These are phyloP conservation scores for Pestalotiopsis fici DNA, from an alignment of 2,329 filamentous ascomycete species.

Conservation along the genomic window DNA sequence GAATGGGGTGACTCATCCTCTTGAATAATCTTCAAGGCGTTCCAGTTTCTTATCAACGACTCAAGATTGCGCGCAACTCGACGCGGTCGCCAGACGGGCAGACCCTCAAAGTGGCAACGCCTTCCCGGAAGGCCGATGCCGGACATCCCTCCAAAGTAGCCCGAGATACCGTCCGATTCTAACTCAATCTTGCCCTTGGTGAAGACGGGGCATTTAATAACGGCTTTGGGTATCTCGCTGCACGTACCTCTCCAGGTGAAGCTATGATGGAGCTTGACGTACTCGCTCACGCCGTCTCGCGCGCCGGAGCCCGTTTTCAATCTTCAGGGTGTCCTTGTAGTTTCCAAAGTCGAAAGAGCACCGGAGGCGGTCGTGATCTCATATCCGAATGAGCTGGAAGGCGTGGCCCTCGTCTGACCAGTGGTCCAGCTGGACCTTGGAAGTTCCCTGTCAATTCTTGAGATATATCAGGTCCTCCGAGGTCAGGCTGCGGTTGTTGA, in stretches of 20 bases:
- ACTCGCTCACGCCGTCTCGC: not conserved
- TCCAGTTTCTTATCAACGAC: not conserved
- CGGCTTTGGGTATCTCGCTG: not conserved
- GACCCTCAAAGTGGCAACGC: slow-evolving; percentile 2
- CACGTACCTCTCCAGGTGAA: slow-evolving; percentile 3
- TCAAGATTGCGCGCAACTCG: slow-evolving; percentile 3
- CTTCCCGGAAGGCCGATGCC: not conserved
- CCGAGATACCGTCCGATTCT: not conserved
- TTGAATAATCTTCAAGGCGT: not conserved
- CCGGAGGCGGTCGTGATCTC: too few relatives aligned
- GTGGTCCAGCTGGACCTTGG: too few relatives aligned
- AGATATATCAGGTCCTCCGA: too few relatives aligned
- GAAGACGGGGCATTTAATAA: slow-evolving; percentile 1
- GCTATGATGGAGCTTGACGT: not conserved
- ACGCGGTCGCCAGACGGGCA: not conserved
- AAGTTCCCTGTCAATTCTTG: too few relatives aligned
- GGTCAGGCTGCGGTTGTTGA: too few relatives aligned
- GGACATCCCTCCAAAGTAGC: slow-evolving; percentile 1
- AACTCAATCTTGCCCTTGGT: slow-evolving; percentile 7
- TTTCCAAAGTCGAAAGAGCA: too few relatives aligned
- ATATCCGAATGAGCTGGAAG: too few relatives aligned
- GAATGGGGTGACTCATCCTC: not conserved
- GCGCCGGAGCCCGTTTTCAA: not conserved
- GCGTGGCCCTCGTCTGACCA: too few relatives aligned
- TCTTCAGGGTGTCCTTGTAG: not conserved